Base-by-base conservation (phyloP, 2,329 filamentous ascomycete genomes). In the Aspergillus sp. region DNA sequence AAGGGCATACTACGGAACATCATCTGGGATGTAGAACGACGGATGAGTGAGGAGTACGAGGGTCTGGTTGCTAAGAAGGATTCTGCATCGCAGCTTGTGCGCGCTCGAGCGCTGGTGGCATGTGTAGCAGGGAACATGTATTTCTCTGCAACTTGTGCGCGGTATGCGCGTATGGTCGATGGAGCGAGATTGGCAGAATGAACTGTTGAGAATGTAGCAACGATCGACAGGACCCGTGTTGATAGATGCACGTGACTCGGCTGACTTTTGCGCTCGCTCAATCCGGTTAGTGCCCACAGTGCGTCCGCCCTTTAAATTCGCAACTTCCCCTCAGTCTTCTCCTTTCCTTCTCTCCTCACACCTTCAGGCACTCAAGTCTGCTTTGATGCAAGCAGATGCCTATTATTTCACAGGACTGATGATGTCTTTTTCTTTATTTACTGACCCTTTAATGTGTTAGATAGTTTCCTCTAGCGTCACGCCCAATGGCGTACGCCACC, bases 121-220 rank as follows among this genome's bases (percentile, higher is more conserved):
- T 44, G 45, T 5, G 40, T 46, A 3, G 54, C 53, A 19, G 58
- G 58, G 11, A 60, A 60, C 45, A 51, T 58, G 38, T 58, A 54
- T 11, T 58, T 49, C 32, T 60, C 53, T 5, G 56, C 58, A 17
- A 60, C 58, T 4, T 53, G 51, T 31, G 23, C 29, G 21, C 51
- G 58, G 5, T 58, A 53, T 47, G 47, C 50, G 5, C 34, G 32
- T 23, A 49, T 21, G n/a, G 45, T 57, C n/a, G 48, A 54, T 10
- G 56, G 53, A 14, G 51, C 53, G 3, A 36, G 17, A 36, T 31
- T 57, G 10, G 21, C 34, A 10, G 20, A n/a, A 6, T 38, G 25
- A 25, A 29, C 11, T 11, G 6, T 29, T 10, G 23, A n/a, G n/a
- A n/a, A n/a, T n/a, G n/a, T n/a, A n/a, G n/a, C n/a, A n/a, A n/a